Conservation (phyloP, 2,329 filamentous ascomycete species). For the Zopfia rhizophila region DNA sequence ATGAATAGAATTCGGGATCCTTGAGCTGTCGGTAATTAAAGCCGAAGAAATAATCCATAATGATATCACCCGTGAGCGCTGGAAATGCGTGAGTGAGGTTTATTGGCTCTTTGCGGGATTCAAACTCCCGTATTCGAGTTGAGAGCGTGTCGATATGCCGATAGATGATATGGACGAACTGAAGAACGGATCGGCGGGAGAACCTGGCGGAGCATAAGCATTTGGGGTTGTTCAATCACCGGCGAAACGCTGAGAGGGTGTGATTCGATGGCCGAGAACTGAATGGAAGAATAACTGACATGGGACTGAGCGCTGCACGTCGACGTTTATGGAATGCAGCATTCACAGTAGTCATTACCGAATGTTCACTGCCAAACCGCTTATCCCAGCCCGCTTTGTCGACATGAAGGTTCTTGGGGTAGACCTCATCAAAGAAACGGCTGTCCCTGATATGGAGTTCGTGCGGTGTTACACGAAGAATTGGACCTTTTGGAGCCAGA, state of each 20-base stretch:
- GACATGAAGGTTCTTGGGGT: conserved; percentile 41
- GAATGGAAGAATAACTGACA: conserved; percentile 33
- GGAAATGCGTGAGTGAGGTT: conserved; percentile 48
- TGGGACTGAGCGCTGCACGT: conserved; percentile 42
- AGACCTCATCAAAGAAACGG: conserved; percentile 50
- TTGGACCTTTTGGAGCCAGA: conserved; percentile 43
- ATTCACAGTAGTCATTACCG: conserved; percentile 41
- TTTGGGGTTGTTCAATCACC: too few species aligned
- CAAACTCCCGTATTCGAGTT: conserved; percentile 42
- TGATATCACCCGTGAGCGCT: conserved; percentile 58
- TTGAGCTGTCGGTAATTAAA: conserved; percentile 47
- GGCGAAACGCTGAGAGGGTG: too few species aligned
- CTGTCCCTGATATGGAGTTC: conserved; percentile 57
- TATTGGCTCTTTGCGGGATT: conserved; percentile 39
- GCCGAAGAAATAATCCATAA: conserved; percentile 56
- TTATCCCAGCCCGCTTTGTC: conserved; percentile 50
- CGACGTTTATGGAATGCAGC: conserved; percentile 42
- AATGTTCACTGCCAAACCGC: conserved; percentile 40
- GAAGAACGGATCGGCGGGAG: conserved; percentile 46
- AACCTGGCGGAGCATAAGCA: conserved; percentile 37
- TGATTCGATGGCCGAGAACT: not conserved
- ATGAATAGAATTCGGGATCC: conserved; percentile 45
- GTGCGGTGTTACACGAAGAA: conserved; percentile 55
- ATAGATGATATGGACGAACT: conserved; percentile 49
- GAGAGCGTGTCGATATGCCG: conserved; percentile 46